Conservation (phyloP, 148 eudicot genomes). For the Bassia scoparia region DNA sequence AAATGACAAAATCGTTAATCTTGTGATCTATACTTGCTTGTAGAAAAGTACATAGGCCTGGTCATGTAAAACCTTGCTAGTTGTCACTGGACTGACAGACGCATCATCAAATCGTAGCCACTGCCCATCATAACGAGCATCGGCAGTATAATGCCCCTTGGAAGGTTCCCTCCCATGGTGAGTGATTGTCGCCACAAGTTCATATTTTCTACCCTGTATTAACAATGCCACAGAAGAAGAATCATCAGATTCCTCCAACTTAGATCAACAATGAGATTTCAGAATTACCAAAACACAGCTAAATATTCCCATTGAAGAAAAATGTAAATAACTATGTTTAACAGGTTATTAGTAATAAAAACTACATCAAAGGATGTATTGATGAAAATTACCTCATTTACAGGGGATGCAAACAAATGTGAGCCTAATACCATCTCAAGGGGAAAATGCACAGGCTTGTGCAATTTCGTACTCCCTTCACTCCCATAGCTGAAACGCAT, state of each 20-base stretch:
- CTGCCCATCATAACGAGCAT: conserved; percentile 63
- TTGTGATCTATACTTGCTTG: conserved; percentile 50
- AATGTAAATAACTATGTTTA: too few species aligned
- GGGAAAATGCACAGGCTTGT: conserved; percentile 75
- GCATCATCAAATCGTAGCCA: conserved; percentile 96
- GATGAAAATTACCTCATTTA: conserved; percentile 49
- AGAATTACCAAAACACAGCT: too few species aligned
- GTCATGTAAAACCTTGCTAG: conserved; percentile 75
- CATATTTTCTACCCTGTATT: conserved; percentile 70
- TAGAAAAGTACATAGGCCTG: conserved; percentile 95
- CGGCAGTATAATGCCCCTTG: conserved; percentile 95
- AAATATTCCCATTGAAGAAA: too few species aligned
- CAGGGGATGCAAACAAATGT: conserved; percentile 68
- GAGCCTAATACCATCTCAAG: conserved; percentile 68
- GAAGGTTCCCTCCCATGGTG: conserved; percentile 94
- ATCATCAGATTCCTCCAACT: neutral
- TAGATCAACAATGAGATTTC: neutral
- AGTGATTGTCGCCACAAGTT: conserved; percentile 85
- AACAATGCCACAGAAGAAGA: neutral
- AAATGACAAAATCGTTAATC: neutral
- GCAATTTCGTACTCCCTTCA: conserved; percentile 84
- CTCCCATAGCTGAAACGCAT: conserved; percentile 93
- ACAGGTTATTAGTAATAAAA: too few species aligned
- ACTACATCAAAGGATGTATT: neutral
- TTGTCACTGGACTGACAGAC: conserved; percentile 54